These are phyloP conservation scores for Kodamaea neixiangensis DNA, from an alignment of 805 yeast genomes.

Conservation along the genomic window DNA sequence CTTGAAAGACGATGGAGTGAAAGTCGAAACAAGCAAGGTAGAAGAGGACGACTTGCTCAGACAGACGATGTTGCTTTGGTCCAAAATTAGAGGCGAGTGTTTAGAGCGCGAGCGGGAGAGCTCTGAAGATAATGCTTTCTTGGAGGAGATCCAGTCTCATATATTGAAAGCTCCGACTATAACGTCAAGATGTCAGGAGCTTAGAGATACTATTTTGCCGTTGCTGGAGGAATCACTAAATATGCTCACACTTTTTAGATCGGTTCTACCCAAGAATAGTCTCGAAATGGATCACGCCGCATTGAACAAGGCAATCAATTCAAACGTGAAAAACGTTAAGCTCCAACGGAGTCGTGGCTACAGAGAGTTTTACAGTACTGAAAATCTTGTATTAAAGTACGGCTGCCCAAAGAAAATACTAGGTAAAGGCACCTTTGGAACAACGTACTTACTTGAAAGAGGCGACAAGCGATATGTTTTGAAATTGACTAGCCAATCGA, in stretches of 20 bases:
- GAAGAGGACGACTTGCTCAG: background rate
- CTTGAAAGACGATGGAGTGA: background rate
- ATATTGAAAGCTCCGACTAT: background rate
- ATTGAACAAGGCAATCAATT: background rate
- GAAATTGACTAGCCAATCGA: background rate
- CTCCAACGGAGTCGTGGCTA: background rate
- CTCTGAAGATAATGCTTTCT: background rate
- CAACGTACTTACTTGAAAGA: constrained; percentile 6
- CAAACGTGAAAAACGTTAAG: background rate
- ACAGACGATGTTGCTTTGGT: background rate
- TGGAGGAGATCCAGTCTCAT: background rate
- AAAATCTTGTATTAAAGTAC: constrained; percentile 1
- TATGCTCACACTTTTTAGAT: background rate
- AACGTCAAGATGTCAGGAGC: background rate
- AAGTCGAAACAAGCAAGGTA: background rate
- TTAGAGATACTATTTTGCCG: background rate
- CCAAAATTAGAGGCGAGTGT: background rate
- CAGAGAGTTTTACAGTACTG: background rate
- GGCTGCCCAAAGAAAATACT: constrained; percentile 7
- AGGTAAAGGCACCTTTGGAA: constrained; percentile 10
- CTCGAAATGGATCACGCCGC: background rate
- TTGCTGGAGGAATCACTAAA: background rate
- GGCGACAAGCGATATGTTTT: constrained; percentile 1
- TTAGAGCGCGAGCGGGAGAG: background rate
- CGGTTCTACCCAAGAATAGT: background rate